These are phyloP conservation scores for Boletus rubescentipes DNA, from an alignment of 768 basidiomycete genomes.

Conservation along the genomic window DNA sequence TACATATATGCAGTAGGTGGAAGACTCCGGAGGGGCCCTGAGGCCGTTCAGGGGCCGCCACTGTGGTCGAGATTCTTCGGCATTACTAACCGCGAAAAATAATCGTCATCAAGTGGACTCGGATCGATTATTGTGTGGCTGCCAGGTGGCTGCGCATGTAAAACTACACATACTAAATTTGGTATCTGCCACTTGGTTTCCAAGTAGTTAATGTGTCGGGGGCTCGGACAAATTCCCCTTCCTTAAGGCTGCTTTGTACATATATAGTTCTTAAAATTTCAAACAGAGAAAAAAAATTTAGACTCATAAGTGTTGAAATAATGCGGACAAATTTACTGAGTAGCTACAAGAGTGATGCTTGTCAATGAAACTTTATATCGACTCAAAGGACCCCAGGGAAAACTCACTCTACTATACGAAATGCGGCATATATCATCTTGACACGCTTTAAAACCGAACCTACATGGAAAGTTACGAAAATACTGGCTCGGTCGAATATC, in stretches of 20 bases:
- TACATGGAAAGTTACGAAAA: background rate
- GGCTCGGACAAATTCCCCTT: background rate
- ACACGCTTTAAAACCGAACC: background rate
- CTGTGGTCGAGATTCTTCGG: no score
- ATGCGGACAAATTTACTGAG: background rate
- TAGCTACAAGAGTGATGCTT: background rate
- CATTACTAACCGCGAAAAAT: no score
- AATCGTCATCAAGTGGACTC: no score
- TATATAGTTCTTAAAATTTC: background rate
- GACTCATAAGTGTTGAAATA: background rate
- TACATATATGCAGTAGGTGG: no score
- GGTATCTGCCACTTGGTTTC: slow-evolving; percentile 14
- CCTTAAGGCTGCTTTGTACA: background rate
- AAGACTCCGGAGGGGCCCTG: no score
- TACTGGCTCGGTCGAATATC: slow-evolving; percentile 16
- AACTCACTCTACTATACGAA: background rate
- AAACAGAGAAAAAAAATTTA: background rate
- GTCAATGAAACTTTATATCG: background rate
- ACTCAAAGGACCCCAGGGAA: background rate
- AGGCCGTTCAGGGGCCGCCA: no score
- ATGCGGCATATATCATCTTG: no score
- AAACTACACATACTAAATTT: slow-evolving; percentile 31
- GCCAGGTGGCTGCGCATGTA: background rate
- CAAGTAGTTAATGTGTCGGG: background rate
- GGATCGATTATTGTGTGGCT: no score